Base-by-base conservation (phyloP, 2,329 filamentous ascomycete species). In the Verticillium isaacii region DNA sequence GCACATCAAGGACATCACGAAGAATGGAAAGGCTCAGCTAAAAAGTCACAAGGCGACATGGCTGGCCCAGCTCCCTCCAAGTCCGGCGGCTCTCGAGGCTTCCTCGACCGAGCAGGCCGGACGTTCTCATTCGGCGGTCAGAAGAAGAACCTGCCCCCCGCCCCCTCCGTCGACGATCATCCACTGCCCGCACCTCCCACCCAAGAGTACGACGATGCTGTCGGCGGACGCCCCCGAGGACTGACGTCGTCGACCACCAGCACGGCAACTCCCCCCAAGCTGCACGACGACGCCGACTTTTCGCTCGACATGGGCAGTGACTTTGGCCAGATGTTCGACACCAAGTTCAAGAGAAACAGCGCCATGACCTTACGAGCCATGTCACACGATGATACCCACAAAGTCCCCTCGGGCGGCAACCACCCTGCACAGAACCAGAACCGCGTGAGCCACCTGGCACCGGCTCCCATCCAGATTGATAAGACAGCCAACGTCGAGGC, bases 71-170 rank as follows among this genome's bases (percentile, higher is more conserved):
- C 76, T 34, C 69, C 77, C 25, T 75, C 80, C 32, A 86, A 84
- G 80, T 29, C 79, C n/a, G 75, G 29, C 29, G 29, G 76, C 15
- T 74, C 74, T 58, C 61, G 63, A 45, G 78, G 81, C 37, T 85
- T 87, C 60, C 71, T 87, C 58, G 84, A 82, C 64, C 77, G 83
- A 64, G 84, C 84, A 50, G 80, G 82, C 11, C 80, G 84, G 58
- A 86, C 85, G 1, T 86, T 86, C 66, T 86, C 85, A 2, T 87
- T 87, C 69, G 84, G 84, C 29, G 79, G 78, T 37, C 78, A 78
- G 64, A 86, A 85, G 70, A 86, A 85, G 68, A 71, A 77, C 56
- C 66, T 74, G 7, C 70, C 73, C 41, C 71, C 76, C n/a, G 70
- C 70, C n/a, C 69, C 74, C 32, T 72, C 77, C 15, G 70, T 72